These are phyloP conservation scores for Apiospora hydei DNA, from an alignment of 2,329 filamentous ascomycete species.

Conservation along the genomic window DNA sequence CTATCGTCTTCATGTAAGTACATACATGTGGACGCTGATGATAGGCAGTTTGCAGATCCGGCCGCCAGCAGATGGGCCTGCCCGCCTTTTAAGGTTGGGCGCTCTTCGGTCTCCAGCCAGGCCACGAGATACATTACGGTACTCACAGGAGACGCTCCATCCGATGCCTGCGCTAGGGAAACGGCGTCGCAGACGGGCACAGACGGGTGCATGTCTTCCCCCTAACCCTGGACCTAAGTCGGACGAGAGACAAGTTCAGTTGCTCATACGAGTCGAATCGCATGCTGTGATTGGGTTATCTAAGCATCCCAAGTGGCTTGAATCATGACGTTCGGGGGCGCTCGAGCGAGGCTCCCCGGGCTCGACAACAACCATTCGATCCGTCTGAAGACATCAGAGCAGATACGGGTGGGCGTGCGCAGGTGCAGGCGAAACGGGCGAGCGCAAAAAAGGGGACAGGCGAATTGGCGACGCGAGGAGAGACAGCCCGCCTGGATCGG, in stretches of 20 bases:
- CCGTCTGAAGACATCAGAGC: constrained; percentile 10
- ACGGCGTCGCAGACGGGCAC: constrained; percentile 2
- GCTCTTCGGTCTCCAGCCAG: constrained; percentile 12
- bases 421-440: neutral
- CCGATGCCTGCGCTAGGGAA: neutral
- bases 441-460: constrained; percentile 11
- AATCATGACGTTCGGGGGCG: constrained; percentile 13
- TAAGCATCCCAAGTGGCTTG: constrained; percentile 11
- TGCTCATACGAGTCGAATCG: neutral
- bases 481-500: neutral
- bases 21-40: constrained; percentile 19
- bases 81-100: constrained; percentile 22
- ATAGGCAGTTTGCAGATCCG: constrained; percentile 20
- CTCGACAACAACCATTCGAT: neutral
- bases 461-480: neutral
- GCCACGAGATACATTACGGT: constrained; percentile 6
- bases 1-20: constrained; percentile 1
- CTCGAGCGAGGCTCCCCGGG: neutral
- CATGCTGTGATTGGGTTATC: neutral
- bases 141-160: neutral
- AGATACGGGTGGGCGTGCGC: constrained; percentile 20
- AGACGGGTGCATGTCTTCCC: constrained; percentile 4
- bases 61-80: constrained; percentile 13
- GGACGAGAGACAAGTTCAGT: constrained; percentile 7
- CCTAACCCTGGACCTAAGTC: constrained; percentile 7